Evolutionary conservation across 139 green algal genomes (phyloP).

Genomic region (Limnomonas spitsbergensis): DNA sequence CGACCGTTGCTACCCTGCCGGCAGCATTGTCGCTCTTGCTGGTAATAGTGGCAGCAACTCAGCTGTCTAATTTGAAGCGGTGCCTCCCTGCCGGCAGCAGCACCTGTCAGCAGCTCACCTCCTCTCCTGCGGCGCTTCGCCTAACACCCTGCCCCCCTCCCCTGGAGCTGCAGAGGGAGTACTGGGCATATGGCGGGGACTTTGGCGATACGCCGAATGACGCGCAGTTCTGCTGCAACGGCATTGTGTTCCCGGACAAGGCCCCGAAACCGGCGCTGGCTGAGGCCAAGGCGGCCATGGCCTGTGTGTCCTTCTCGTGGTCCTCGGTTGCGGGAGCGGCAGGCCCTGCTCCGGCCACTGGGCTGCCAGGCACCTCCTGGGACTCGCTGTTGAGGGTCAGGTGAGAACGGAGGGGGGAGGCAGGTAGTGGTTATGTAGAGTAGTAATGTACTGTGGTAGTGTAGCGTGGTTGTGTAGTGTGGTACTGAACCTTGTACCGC

Average conservation of each 20-base stretch:
- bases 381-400: background rate
- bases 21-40: too few relatives aligned
- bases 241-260: constrained; percentile 83
- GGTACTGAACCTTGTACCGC: too few relatives aligned
- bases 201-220: constrained; percentile 89
- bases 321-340: background rate
- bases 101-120: too few relatives aligned
- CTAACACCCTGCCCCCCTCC: too few relatives aligned
- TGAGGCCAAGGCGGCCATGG: constrained; percentile 44
- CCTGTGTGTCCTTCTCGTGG: background rate
- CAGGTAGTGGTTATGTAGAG: too few relatives aligned
- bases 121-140: too few relatives aligned
- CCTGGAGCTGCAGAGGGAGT: constrained; percentile 52
- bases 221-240: constrained; percentile 94
- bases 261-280: constrained; percentile 66
- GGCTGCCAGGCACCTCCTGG: background rate
- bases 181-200: constrained; percentile 91
- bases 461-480: too few relatives aligned
- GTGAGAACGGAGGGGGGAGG: background rate
- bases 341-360: background rate
- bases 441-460: too few relatives aligned
- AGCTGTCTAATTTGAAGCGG: too few relatives aligned
- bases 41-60: too few relatives aligned
- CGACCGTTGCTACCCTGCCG: too few relatives aligned
- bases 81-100: too few relatives aligned